Conservation (phyloP, 1,284 basidiomycete species). For the Nidula niveotomentosa region DNA sequence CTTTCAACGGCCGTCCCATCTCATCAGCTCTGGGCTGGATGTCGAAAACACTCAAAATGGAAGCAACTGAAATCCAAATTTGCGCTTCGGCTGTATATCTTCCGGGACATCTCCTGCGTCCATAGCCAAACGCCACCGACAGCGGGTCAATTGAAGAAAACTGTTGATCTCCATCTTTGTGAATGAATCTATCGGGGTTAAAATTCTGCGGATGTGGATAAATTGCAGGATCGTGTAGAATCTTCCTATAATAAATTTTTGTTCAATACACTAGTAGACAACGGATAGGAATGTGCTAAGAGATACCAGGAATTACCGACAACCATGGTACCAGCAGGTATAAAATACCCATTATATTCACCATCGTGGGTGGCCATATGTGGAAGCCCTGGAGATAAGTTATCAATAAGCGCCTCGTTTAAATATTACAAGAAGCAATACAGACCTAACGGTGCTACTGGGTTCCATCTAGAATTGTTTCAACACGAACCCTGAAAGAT, state of each 20-base stretch:
- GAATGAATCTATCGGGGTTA: conserved; percentile 24
- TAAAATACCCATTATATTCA: conserved; percentile 24
- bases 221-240: conserved; percentile 21
- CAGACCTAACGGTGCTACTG: conserved; percentile 24
- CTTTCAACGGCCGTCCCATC: conserved; percentile 25
- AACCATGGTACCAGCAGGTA: conserved; percentile 27
- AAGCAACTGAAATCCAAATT: conserved; percentile 51
- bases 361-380: conserved; percentile 23
- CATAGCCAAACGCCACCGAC: conserved; percentile 47
- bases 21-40: conserved; percentile 35
- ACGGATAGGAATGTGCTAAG: not conserved
- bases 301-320: conserved; percentile 25
- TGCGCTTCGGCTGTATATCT: conserved; percentile 46
- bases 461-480: conserved; percentile 13
- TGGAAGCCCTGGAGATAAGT: conserved; percentile 15
- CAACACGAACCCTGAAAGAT: not conserved
- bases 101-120: conserved; percentile 50
- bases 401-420: not conserved
- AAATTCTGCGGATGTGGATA: conserved; percentile 24
- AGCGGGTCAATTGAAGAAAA: conserved; percentile 35
- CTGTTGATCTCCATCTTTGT: conserved; percentile 22
- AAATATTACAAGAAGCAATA: not conserved
- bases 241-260: conserved; percentile 3
- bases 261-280: not conserved
- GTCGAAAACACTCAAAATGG: conserved; percentile 43